Evolutionary conservation across 2,329 filamentous ascomycete species (phyloP).

Genomic region (Pseudogymnoascus pannorum): DNA sequence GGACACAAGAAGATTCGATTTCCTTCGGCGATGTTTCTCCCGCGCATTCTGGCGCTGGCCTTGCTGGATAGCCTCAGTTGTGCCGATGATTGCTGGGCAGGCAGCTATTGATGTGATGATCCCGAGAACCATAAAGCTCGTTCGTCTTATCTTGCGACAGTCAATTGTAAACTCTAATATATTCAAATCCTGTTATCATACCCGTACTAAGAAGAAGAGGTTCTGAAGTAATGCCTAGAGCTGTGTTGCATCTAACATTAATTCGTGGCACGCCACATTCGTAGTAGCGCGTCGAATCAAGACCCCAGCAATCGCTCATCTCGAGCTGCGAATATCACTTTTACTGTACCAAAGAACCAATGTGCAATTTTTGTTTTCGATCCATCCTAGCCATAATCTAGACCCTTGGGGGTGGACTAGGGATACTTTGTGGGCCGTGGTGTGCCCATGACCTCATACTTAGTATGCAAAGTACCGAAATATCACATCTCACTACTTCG

Average conservation of each 20-base stretch:
- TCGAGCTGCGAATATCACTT: too few species aligned
- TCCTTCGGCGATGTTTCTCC: slow-evolving; percentile 36
- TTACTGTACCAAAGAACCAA: too few species aligned
- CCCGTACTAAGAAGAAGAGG: too few species aligned
- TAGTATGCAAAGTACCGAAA: neutral
- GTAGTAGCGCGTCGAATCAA: too few species aligned
- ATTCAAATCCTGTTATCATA: too few species aligned
- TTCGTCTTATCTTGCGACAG: neutral
- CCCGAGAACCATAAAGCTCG: slow-evolving; percentile 21
- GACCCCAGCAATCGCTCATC: too few species aligned
- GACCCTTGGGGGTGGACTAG: too few species aligned
- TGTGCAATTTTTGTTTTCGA: too few species aligned
- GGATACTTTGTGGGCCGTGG: too few species aligned
- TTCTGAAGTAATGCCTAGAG: too few species aligned
- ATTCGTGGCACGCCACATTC: neutral
- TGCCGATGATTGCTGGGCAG: slow-evolving; percentile 39
- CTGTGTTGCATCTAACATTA: too few species aligned
- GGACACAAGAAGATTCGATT: slow-evolving; percentile 40
- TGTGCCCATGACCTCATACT: too few species aligned
- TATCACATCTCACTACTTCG: neutral
- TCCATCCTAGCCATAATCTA: neutral
- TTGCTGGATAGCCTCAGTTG: slow-evolving; percentile 37
- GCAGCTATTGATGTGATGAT: slow-evolving; percentile 28
- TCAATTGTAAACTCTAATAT: neutral
- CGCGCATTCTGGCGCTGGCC: slow-evolving; percentile 38